Evolutionary conservation across 805 yeast genomes (phyloP), one percentile per base, ranked within the genome.

Genomic region (Saccharomyces eubayanus): DNA sequence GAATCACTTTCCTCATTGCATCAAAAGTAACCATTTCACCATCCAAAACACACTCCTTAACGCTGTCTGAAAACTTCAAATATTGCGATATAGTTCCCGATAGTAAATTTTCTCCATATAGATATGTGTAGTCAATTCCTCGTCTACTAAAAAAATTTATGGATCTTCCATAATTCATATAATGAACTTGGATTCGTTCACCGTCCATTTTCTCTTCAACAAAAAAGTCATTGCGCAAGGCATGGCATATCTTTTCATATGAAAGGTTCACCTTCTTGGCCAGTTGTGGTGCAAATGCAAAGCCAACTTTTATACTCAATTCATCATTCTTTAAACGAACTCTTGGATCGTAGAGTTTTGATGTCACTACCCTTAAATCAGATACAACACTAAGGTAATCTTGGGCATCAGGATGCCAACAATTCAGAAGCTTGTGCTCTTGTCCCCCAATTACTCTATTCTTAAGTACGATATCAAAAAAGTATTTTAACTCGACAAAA

Each of bases 11-110:
- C 53, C 75, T 70, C 48, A 68, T 73, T 51, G 81, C 80, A 68
- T 91, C 96, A 77, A 82, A 90, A 0, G 95, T 89, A 1, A 92
- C 83, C 92, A 92, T 88, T 68, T 92, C 99, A 0, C 98, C 97
- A 70, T 92, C 99, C 4, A 92, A 63, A 0, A 74, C 72, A 53
- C 72, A 69, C 21, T 68, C 72, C 46, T 62, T 63, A 3, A 77
- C 77, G 28, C 63, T 62, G 2, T 57, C 49, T 2, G 76, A 72
- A 5, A 74, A 64, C 0, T 65, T 58, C 40, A 87, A 62, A 59
- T 79, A 74, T 47, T 75, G 77, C 0, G 89, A 77, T 10, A 87
- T 71, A 2, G 84, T 73, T 0, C 88, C 89, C 5, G 67, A 64
- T 27, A 72, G 69, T 21, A 64, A 65, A 48, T 75, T 73, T 12